Percentiles rank a stretch among this genome's conserved stretches.
These are phyloP conservation scores for Globisporangium megalacanthum DNA, from an alignment of 352 stramenopile species.

Conservation along the genomic window DNA sequence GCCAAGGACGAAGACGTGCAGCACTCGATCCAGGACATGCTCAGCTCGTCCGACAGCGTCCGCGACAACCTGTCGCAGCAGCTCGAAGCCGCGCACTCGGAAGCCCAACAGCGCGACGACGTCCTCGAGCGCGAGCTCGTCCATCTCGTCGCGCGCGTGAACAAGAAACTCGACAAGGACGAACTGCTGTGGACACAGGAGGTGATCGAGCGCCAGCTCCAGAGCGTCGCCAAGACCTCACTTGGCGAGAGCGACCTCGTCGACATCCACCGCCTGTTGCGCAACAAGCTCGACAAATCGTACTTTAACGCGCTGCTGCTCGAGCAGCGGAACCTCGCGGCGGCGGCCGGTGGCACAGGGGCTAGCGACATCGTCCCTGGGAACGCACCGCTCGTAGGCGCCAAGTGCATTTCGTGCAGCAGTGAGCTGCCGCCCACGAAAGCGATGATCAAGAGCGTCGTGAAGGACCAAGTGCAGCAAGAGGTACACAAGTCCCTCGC, in stretches of 20 bases:
- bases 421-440: constrained; percentile 54
- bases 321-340: constrained; percentile 32
- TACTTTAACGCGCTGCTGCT: constrained; percentile 51
- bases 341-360: constrained; percentile 11
- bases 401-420: constrained; percentile 72
- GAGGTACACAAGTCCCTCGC: constrained; percentile 49
- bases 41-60: constrained; percentile 38
- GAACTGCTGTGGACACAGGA: constrained; percentile 74
- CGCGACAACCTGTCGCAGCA: constrained; percentile 38
- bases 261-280: constrained; percentile 51
- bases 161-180: constrained; percentile 74
- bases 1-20: constrained; percentile 74
- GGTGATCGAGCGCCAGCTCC: constrained; percentile 54
- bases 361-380: constrained; percentile 4
- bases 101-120: constrained; percentile 45
- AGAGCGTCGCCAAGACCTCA: constrained; percentile 58
- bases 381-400: constrained; percentile 31
- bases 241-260: constrained; percentile 58
- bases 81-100: constrained; percentile 34
- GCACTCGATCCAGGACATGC: constrained; percentile 58
- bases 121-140: constrained; percentile 50
- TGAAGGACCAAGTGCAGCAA: constrained; percentile 56
- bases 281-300: constrained; percentile 52
- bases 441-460: constrained; percentile 47
- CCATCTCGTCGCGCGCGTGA: constrained; percentile 56